A percentile compares a stretch with the other conserved stretches of the same genome.
phyloP scores from a whole-genome alignment of 2,329 filamentous ascomycete species.

The Paraphaeosphaeria sporulosa region DNA sequence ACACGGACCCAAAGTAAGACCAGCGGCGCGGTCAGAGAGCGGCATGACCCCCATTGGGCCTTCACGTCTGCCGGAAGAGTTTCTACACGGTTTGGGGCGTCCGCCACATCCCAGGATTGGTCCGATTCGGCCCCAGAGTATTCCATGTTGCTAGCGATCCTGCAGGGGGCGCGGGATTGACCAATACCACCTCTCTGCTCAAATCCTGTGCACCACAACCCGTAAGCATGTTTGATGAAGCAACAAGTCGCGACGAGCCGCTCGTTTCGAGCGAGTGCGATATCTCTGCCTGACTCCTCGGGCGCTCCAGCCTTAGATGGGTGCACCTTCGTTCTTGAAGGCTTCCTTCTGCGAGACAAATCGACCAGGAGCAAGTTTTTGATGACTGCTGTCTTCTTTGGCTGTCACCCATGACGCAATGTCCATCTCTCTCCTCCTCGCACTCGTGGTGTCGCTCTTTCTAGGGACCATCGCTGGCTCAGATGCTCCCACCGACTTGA shows the following conservation, averaged over 20 bases:
- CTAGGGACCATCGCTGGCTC: background rate
- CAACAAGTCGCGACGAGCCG: background rate
- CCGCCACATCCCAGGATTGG: background rate
- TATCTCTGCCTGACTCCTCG: background rate
- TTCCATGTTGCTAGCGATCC: conserved; percentile 1
- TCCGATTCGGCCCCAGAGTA: background rate
- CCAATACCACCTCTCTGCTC: background rate
- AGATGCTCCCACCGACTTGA: background rate
- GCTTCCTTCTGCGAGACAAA: no score
- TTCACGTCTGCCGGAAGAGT: background rate
- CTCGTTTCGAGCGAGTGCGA: background rate
- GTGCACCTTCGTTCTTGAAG: background rate
- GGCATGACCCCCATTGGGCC: background rate
- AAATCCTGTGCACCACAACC: background rate
- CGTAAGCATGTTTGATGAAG: background rate
- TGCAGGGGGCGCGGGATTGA: background rate
- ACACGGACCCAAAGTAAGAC: background rate
- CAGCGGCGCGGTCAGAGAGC: background rate
- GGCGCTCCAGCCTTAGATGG: background rate
- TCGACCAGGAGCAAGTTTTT: no score
- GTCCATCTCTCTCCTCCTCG: background rate
- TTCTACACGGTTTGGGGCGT: conserved; percentile 9
- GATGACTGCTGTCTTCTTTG: no score
- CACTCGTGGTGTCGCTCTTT: background rate
- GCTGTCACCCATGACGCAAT: background rate